Evolutionary conservation across 192 early-diverging fungal genomes (phyloP).

Genomic region (Backusella tarrabulga): DNA sequence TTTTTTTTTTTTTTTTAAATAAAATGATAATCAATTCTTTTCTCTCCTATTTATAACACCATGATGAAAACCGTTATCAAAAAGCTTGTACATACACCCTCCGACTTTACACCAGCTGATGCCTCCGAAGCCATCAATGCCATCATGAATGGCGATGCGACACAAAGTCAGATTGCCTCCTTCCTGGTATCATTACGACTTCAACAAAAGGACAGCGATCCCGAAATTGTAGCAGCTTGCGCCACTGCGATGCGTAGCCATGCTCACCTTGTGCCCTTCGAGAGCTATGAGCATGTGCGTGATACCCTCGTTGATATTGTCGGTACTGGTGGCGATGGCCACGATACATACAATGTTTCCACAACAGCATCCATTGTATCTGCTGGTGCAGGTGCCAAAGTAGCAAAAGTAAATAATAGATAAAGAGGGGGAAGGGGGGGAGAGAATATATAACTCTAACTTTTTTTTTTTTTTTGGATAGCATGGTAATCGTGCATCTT

Average conservation of each 20-base stretch:
- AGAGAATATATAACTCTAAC: not conserved
- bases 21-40: not conserved
- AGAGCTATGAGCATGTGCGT: constrained; percentile 38
- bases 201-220: constrained; percentile 65
- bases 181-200: constrained; percentile 82
- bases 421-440: too few species aligned
- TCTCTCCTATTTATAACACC: not conserved
- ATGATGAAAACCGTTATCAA: constrained; percentile 60
- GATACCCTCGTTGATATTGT: constrained; percentile 84
- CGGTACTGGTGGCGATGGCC: constrained; percentile 98
- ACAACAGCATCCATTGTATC: constrained; percentile 90
- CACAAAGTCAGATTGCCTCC: constrained; percentile 83
- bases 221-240: constrained; percentile 77
- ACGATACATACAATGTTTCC: constrained; percentile 96
- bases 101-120: constrained; percentile 55
- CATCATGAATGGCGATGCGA: constrained; percentile 79
- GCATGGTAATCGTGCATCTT: constrained; percentile 93
- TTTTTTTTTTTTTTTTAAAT: not conserved
- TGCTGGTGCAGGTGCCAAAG: constrained; percentile 84
- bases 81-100: constrained; percentile 60
- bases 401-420: constrained; percentile 75
- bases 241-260: constrained; percentile 72
- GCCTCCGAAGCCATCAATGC: constrained; percentile 58
- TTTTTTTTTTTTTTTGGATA: constrained; percentile 25
- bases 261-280: constrained; percentile 58